Evolutionary conservation across 1,284 basidiomycete genomes (phyloP).

Genomic region (Marasmius fiardii): DNA sequence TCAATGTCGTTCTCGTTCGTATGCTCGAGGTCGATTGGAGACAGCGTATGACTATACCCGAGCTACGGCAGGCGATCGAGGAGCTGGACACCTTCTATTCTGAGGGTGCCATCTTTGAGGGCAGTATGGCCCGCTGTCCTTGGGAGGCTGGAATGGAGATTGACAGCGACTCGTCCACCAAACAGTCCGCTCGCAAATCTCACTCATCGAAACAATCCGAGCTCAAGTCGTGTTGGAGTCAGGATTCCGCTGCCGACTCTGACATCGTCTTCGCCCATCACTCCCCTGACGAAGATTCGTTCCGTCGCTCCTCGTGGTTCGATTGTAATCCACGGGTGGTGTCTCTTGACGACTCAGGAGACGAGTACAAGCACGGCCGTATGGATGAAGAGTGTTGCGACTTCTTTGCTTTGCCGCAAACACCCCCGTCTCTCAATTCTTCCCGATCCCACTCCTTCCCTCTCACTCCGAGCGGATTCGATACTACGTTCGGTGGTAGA

Average conservation of each 20-base stretch:
- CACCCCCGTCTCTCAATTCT: conserved; percentile 26
- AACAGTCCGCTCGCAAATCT: conserved; percentile 27
- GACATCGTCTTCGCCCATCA: conserved; percentile 60
- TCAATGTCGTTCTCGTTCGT: conserved; percentile 63
- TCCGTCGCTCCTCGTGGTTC: conserved; percentile 33
- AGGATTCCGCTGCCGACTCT: conserved; percentile 46
- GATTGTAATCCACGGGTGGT: conserved; percentile 36
- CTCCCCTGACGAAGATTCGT: conserved; percentile 28
- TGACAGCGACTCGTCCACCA: conserved; percentile 49
- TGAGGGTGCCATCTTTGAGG: conserved; percentile 72
- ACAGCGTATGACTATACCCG: conserved; percentile 62
- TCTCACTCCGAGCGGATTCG: conserved; percentile 48
- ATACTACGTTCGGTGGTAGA: conserved; percentile 34
- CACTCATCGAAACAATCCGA: conserved; percentile 26
- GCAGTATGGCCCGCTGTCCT: conserved; percentile 77
- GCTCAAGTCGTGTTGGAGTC: conserved; percentile 57
- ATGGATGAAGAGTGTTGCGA: conserved; percentile 28
- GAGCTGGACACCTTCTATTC: conserved; percentile 69
- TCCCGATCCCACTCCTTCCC: conserved; percentile 43
- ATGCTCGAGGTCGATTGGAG: conserved; percentile 77
- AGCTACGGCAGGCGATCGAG: conserved; percentile 70
- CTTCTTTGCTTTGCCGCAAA: conserved; percentile 27
- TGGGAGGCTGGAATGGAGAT: conserved; percentile 76
- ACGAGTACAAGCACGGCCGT: conserved; percentile 12
- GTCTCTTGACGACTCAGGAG: conserved; percentile 35